Evolutionary conservation across 2,329 filamentous ascomycete genomes (phyloP).

Genomic region (Coniochaeta sp.): DNA sequence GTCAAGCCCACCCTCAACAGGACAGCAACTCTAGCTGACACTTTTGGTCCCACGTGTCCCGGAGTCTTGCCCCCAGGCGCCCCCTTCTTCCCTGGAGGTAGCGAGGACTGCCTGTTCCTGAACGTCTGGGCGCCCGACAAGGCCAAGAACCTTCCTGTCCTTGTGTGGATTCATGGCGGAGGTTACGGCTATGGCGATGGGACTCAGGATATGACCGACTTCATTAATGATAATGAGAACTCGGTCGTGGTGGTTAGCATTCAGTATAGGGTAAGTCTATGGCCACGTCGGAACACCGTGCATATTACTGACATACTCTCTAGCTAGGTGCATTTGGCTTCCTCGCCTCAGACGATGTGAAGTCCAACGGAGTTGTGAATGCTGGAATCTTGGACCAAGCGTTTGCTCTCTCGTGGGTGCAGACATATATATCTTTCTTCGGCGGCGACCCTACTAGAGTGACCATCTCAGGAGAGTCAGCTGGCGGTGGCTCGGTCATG

Average conservation of each 20-base stretch:
- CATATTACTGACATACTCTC: neutral
- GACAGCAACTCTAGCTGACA: neutral
- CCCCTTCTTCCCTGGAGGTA: neutral
- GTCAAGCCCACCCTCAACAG: neutral
- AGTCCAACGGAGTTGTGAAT: slow-evolving; percentile 12
- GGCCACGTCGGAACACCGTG: neutral
- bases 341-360: slow-evolving; percentile 46
- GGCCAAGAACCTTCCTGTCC: slow-evolving; percentile 40
- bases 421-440: slow-evolving; percentile 17
- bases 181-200: slow-evolving; percentile 17
- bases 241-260: slow-evolving; percentile 18
- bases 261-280: slow-evolving; percentile 15
- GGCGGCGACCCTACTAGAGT: slow-evolving; percentile 17
- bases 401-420: slow-evolving; percentile 18
- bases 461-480: slow-evolving; percentile 20
- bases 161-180: slow-evolving; percentile 39
- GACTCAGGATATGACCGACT: slow-evolving; percentile 9
- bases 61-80: slow-evolving; percentile 5
- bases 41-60: neutral
- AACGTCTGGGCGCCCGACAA: slow-evolving; percentile 35
- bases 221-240: slow-evolving; percentile 17
- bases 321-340: slow-evolving; percentile 45
- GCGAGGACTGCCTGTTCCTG: slow-evolving; percentile 33
- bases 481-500: slow-evolving; percentile 18
- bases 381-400: slow-evolving; percentile 17